Conservation (phyloP, 2,329 filamentous ascomycete genomes). For the Bisporella sp. region DNA sequence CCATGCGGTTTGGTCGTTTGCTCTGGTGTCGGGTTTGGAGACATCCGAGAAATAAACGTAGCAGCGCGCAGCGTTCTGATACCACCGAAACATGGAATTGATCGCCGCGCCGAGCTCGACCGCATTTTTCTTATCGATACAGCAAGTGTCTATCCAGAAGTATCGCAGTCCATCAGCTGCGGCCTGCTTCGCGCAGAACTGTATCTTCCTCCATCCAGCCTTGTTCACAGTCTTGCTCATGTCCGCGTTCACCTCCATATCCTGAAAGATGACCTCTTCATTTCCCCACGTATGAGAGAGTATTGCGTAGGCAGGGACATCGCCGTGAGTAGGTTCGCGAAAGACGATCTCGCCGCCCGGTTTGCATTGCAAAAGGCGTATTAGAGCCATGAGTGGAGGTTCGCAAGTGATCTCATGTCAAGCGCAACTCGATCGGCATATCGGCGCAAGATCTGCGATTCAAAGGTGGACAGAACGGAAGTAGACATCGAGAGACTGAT, state of each 20-base stretch:
- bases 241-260: background rate
- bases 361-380: slow-evolving; percentile 4
- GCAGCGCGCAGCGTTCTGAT: slow-evolving; percentile 2
- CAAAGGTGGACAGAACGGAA: slow-evolving; percentile 1
- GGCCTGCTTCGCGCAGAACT: background rate
- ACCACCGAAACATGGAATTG: slow-evolving; percentile 9
- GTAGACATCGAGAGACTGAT: slow-evolving; percentile 11
- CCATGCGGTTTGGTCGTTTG: slow-evolving; percentile 1
- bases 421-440: slow-evolving; percentile 10
- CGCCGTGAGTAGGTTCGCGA: too few species aligned
- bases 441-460: slow-evolving; percentile 6
- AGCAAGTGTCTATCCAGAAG: background rate
- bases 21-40: slow-evolving; percentile 1
- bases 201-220: background rate
- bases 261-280: slow-evolving; percentile 6
- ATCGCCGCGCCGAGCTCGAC: slow-evolving; percentile 5
- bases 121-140: slow-evolving; percentile 2
- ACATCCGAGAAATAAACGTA: slow-evolving; percentile 6
- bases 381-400: background rate
- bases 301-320: background rate
- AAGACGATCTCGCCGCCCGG: slow-evolving; percentile 8
- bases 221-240: background rate
- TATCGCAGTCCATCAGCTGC: background rate
- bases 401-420: background rate
- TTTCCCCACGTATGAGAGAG: slow-evolving; percentile 3